Evolutionary conservation across 345 rosid species (phyloP).

Genomic region (Gossypium herbaceum): DNA sequence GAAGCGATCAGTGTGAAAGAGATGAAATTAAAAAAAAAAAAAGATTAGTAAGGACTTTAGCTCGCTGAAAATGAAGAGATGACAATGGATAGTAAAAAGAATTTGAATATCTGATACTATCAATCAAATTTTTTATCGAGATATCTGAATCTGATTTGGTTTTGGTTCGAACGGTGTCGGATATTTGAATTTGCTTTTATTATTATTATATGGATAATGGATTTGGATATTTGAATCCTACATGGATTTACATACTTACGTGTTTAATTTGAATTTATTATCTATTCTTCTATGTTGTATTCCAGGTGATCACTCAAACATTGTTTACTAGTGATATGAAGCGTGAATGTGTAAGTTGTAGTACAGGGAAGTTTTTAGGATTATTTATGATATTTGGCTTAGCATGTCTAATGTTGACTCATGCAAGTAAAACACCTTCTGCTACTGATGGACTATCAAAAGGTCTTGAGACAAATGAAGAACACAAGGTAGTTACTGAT

Average conservation of each 20-base stretch:
- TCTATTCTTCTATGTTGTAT: conserved; percentile 14
- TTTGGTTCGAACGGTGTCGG: background rate
- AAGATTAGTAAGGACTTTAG: too few species aligned
- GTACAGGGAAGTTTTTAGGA: conserved; percentile 77
- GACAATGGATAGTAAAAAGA: too few species aligned
- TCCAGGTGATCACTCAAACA: conserved; percentile 46
- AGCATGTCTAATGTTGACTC: conserved; percentile 54
- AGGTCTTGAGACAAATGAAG: conserved; percentile 23
- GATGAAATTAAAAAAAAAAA: too few species aligned
- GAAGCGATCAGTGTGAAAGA: too few species aligned
- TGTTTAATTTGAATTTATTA: conserved; percentile 11
- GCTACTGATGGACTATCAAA: conserved; percentile 29
- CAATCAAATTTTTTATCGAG: too few species aligned
- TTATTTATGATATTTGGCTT: conserved; percentile 66
- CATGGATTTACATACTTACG: background rate
- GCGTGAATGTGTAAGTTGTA: conserved; percentile 62
- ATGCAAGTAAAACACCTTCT: conserved; percentile 35
- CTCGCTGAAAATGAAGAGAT: too few species aligned
- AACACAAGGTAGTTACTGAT: conserved; percentile 33
- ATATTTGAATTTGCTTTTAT: background rate
- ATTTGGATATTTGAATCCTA: background rate
- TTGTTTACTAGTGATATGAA: conserved; percentile 25
- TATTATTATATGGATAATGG: background rate
- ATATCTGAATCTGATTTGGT: background rate
- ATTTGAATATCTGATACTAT: too few species aligned